Base-by-base conservation (phyloP, 164 flowering plant species). In the Akebia trifoliata region DNA sequence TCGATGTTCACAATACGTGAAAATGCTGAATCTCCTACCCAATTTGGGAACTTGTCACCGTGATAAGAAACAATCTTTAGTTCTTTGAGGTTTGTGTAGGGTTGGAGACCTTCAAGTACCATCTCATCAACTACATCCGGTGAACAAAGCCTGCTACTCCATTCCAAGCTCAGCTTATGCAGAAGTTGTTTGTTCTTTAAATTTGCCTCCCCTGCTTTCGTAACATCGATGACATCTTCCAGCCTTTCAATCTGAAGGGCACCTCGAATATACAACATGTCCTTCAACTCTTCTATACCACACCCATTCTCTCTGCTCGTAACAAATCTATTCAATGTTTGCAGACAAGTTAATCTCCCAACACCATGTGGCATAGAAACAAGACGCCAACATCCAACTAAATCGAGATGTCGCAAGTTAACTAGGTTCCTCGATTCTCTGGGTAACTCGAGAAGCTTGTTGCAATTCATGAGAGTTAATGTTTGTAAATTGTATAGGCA, bases 61-160 rank as follows among this genome's bases (percentile, higher is more conserved):
- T 8, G 9, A 39, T 44, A 63, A 3, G 2, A 8, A 0, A 1
- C 0, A 3, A 63, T 48, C 11, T 10, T 6, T 3, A 63, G 48
- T 26, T 29, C 8, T 54, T 35, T 38, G 25, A 55, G 30, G 36
- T 63, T 63, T 25, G n/a, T 45, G 34, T 55, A 60, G 21, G 60
- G 66, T 37, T 28, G 29, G 22, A 63, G 66, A 21, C 29, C 12
- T 17, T 31, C 39, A 28, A 63, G 39, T 30, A 35, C 4, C 17
- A 8, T 37, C 15, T 20, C 51, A 5, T 22, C 42, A 46, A 14
- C 14, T 45, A 9, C 26, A 45, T 48, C 39, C 22, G 12, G 20
- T n/a, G n/a, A n/a, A n/a, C n/a, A n/a, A 0, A 2, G 0, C 11
- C 2, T 2, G 2, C 10, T 0, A 30, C 18, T 20, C 60, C 60